Percentiles rank a stretch among this genome's conserved stretches.
phyloP scores from a whole-genome alignment of 2,329 filamentous ascomycete species.

The Monosporascus ibericus region DNA sequence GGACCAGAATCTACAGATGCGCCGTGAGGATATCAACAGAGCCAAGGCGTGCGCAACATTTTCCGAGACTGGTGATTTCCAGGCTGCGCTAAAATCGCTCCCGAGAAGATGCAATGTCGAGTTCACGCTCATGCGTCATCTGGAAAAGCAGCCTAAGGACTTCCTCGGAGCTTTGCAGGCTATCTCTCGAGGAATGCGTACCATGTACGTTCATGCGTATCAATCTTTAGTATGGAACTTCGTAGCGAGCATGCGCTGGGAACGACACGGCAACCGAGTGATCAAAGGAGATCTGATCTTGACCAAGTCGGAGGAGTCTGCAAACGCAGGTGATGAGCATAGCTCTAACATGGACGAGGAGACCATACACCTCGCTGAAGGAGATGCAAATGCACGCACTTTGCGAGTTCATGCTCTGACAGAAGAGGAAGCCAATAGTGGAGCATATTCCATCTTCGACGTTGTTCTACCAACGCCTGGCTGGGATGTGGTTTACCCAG shows the following conservation, averaged over 20 bases:
- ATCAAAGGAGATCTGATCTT: constrained; percentile 83
- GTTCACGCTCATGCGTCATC: constrained; percentile 68
- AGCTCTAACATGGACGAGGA: constrained; percentile 62
- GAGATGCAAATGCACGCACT: constrained; percentile 43
- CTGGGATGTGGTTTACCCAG: constrained; percentile 80
- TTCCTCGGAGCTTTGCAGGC: constrained; percentile 73
- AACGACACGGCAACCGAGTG: constrained; percentile 64
- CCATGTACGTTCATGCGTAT: constrained; percentile 97
- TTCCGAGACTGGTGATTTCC: constrained; percentile 51
- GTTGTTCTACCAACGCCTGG: constrained; percentile 89
- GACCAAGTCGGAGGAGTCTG: constrained; percentile 28
- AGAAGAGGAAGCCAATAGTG: constrained; percentile 70
- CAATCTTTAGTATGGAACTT: constrained; percentile 94
- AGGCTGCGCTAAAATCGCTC: constrained; percentile 59
- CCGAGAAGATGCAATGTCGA: constrained; percentile 82
- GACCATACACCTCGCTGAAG: constrained; percentile 51
- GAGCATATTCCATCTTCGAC: constrained; percentile 76
- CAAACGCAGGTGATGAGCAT: constrained; percentile 31
- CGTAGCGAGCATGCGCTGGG: constrained; percentile 75
- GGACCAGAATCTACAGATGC: constrained; percentile 42
- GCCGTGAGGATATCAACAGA: constrained; percentile 70
- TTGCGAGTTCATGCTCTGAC: constrained; percentile 64
- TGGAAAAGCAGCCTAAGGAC: constrained; percentile 56
- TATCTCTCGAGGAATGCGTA: constrained; percentile 74
- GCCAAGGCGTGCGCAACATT: constrained; percentile 75